Evolutionary conservation across 441 rosid genomes (phyloP).

Genomic region (Theobroma grandiflorum): DNA sequence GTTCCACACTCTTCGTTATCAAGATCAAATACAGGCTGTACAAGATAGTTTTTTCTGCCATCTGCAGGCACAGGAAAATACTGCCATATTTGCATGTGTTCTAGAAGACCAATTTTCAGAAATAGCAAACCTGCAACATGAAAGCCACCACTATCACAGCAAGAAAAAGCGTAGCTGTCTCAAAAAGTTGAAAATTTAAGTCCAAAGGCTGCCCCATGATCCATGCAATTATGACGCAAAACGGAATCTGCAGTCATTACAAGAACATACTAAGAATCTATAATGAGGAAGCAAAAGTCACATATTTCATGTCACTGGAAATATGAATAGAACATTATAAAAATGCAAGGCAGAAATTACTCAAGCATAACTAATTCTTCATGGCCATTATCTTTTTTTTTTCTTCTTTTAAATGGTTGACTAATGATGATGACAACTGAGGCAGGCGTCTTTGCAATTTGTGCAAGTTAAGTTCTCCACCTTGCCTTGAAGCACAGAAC

Average conservation of each 20-base stretch:
- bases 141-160: slow-evolving; percentile 92
- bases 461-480: background rate
- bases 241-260: slow-evolving; percentile 68
- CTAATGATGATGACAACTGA: background rate
- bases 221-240: slow-evolving; percentile 92
- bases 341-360: background rate
- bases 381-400: background rate
- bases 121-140: slow-evolving; percentile 72
- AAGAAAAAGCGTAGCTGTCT: slow-evolving; percentile 87
- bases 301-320: background rate
- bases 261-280: slow-evolving; percentile 3
- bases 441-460: background rate
- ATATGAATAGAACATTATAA: background rate
- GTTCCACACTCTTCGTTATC: background rate
- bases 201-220: slow-evolving; percentile 51
- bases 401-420: background rate
- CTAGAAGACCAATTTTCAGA: background rate
- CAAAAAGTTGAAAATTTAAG: slow-evolving; percentile 89
- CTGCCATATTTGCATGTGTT: background rate
- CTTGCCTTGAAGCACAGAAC: background rate
- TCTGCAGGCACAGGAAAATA: background rate
- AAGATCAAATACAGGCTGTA: background rate
- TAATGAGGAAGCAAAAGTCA: slow-evolving; percentile 1
- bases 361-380: background rate
- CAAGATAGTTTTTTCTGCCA: background rate